A percentile compares a stretch with the other conserved stretches of the same genome.
Evolutionary conservation across 2,329 filamentous ascomycete genomes (phyloP).

Genomic region (Helicocarpus griseus): DNA sequence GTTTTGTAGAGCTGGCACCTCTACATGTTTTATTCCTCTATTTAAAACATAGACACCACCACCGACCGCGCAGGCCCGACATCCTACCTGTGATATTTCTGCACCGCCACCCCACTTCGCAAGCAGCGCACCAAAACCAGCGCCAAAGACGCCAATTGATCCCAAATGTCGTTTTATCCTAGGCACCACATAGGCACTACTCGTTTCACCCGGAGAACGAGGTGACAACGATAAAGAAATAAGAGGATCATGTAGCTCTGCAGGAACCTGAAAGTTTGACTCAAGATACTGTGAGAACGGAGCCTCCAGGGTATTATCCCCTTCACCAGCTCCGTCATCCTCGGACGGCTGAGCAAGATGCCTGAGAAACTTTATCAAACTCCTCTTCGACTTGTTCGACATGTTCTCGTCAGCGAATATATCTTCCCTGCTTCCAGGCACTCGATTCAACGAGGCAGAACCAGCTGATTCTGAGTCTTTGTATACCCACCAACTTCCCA

Average conservation of each 20-base stretch:
- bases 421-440: constrained; percentile 85
- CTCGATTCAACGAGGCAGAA: constrained; percentile 48
- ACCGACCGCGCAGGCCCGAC: constrained; percentile 81
- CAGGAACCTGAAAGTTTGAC: constrained; percentile 56
- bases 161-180: constrained; percentile 69
- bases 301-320: constrained; percentile 48
- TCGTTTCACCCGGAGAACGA: constrained; percentile 43
- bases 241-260: constrained; percentile 55
- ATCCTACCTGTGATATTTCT: constrained; percentile 84
- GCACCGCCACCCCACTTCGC: constrained; percentile 88
- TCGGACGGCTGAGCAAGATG: constrained; percentile 55
- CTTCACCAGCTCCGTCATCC: constrained; percentile 48
- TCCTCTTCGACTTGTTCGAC: constrained; percentile 69
- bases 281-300: constrained; percentile 38
- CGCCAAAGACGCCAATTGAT: constrained; percentile 79
- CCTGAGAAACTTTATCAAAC: constrained; percentile 87
- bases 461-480: constrained; percentile 11
- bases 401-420: constrained; percentile 72
- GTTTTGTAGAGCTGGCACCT: constrained; percentile 3
- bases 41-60: constrained; percentile 83
- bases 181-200: constrained; percentile 60
- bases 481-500: constrained; percentile 85
- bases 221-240: constrained; percentile 66
- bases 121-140: constrained; percentile 80
- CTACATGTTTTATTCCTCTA: constrained; percentile 47